Evolutionary conservation across 2,329 filamentous ascomycete species (phyloP), one percentile per base, ranked within the genome.

Genomic region (Westerdykella sp.): DNA sequence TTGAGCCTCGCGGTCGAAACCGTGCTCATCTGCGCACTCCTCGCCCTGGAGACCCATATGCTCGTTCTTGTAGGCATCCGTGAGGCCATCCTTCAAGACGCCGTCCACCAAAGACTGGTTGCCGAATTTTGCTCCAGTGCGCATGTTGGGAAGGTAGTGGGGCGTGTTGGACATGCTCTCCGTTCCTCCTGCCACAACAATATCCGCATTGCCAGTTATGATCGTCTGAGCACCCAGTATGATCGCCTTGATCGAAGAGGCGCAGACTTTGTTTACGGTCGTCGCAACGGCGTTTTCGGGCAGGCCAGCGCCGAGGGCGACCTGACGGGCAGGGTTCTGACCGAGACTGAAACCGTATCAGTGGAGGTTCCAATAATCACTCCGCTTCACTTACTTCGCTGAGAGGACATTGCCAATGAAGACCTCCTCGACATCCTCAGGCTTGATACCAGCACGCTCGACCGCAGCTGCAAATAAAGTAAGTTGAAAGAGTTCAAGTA

Each of bases 81-180:
- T 94, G 55, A 98, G 78, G 54, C 93, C 93, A 65, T 98, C 93
- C 76, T 90, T 90, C 62, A 96, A 79, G 53, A 98, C 82, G 56
- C 88, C 91, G 64, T 98, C 93, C 42, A 96, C 78, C 54, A 98
- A 77, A 41, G 77, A 81, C 73, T 91, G 85, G 73, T 97, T 81
- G 60, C 93, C 93, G 70, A 94, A 98, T 74, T 97, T 97, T 69
- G 85, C 83, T 56, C 93, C 93, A 54, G 72, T 84, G 68, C 93
- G 86, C 58, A 95, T 77, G 69, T 76, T 86, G 53, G 89, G 86
- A 41, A 96, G 84, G 76, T 98, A 98, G 76, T 98, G 90, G 40
- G 93, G 93, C 42, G 85, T 78, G 75, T 97, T 97, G 65, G 90
- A 95, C 93, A 98, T 98, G 76, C 89, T 95, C 76, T 98, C 93